Percentiles rank a stretch among this genome's conserved stretches.
Evolutionary conservation across 2,329 filamentous ascomycete species (phyloP).

Genomic region (Aspergillus cejpii): DNA sequence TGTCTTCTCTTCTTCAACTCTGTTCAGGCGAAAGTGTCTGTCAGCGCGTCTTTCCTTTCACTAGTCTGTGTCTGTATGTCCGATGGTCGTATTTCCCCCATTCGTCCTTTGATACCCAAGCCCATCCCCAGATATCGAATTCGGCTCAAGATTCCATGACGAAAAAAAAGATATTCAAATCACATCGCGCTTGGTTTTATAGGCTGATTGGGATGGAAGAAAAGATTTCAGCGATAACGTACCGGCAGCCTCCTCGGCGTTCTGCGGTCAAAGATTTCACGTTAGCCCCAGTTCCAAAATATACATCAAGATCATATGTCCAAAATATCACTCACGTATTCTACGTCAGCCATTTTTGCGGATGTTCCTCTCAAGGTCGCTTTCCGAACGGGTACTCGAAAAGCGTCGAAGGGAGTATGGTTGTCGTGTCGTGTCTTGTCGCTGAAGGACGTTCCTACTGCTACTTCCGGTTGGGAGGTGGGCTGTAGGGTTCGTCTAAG

Average conservation of each 20-base stretch:
- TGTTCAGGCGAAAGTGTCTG: slow-evolving; percentile 35
- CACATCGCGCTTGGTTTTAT: slow-evolving; percentile 1
- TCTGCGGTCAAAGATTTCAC: slow-evolving; percentile 49
- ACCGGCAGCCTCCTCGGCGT: slow-evolving; percentile 92
- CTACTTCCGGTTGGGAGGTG: slow-evolving; percentile 29
- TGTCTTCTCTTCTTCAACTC: slow-evolving; percentile 99
- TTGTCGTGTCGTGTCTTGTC: slow-evolving; percentile 36
- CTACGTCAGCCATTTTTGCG: slow-evolving; percentile 77
- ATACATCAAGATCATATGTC: background rate
- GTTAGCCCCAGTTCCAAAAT: slow-evolving; percentile 28
- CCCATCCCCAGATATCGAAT: slow-evolving; percentile 15
- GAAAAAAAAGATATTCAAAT: slow-evolving; percentile 8
- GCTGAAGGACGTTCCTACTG: slow-evolving; percentile 29
- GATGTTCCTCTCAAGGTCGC: slow-evolving; percentile 41
- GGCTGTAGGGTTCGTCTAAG: slow-evolving; percentile 39
- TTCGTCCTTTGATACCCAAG: slow-evolving; percentile 12
- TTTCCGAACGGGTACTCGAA: slow-evolving; percentile 43
- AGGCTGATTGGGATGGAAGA: slow-evolving; percentile 14
- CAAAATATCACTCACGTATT: slow-evolving; percentile 63
- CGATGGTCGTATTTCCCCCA: slow-evolving; percentile 2
- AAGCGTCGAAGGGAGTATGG: slow-evolving; percentile 40
- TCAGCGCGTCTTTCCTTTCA: slow-evolving; percentile 25
- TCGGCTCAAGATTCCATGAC: slow-evolving; percentile 4
- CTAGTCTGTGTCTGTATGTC: slow-evolving; percentile 12
- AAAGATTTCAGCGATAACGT: slow-evolving; percentile 37